These are phyloP conservation scores for Fusarium praegraminearum DNA, from an alignment of 2,329 filamentous ascomycete species.

Conservation along the genomic window DNA sequence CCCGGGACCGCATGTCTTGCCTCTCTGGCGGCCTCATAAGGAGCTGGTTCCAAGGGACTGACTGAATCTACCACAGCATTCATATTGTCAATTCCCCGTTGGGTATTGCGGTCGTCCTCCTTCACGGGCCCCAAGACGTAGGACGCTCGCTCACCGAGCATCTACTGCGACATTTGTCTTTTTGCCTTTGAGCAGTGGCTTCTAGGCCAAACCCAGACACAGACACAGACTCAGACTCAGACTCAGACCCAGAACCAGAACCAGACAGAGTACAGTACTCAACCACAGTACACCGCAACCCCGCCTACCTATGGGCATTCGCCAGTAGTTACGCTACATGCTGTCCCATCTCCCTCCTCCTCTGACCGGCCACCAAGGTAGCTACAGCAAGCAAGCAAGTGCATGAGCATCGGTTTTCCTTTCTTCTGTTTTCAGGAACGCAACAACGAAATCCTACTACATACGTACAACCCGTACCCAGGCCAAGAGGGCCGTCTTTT, in stretches of 20 bases:
- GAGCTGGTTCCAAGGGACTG: slow-evolving; percentile 44
- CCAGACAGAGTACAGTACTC: slow-evolving; percentile 16
- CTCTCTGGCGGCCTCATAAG: slow-evolving; percentile 49
- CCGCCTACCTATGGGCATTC: slow-evolving; percentile 36
- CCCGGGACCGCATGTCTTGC: slow-evolving; percentile 46
- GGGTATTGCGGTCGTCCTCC: slow-evolving; percentile 32
- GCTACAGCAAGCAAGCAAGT: slow-evolving; percentile 1
- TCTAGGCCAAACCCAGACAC: slow-evolving; percentile 25
- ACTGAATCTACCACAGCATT: slow-evolving; percentile 34
- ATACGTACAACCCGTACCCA: background rate
- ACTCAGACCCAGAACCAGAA: background rate
- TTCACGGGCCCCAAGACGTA: slow-evolving; percentile 30
- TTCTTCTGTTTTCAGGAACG: slow-evolving; percentile 45
- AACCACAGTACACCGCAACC: slow-evolving; percentile 29
- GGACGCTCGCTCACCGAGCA: slow-evolving; percentile 36
- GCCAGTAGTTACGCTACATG: slow-evolving; percentile 39
- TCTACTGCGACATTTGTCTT: slow-evolving; percentile 21
- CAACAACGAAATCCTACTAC: slow-evolving; percentile 33
- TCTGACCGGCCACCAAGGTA: slow-evolving; percentile 17
- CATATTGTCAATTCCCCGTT: slow-evolving; percentile 35
- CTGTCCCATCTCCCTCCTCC: slow-evolving; percentile 24
- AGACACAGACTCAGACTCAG: background rate
- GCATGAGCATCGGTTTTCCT: slow-evolving; percentile 39
- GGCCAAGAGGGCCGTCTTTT: slow-evolving; percentile 12
- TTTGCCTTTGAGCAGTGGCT: slow-evolving; percentile 26